Conservation (phyloP, 306 rosid species). For the Datisca glomerata region DNA sequence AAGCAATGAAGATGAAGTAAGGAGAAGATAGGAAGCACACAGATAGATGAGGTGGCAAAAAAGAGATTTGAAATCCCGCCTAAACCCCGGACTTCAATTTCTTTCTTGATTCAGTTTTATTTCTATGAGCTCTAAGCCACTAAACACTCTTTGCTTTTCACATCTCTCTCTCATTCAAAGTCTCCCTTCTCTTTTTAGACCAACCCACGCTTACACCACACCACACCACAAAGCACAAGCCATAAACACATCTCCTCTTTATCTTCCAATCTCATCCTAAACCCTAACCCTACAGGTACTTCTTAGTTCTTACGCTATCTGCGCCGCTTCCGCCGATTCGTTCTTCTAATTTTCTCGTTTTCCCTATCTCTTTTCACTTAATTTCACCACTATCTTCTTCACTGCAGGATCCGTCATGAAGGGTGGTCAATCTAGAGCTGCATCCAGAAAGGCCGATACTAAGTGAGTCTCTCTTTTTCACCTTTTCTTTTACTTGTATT, state of each 20-base stretch:
- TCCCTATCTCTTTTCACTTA: conserved; percentile 8
- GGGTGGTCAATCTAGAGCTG: conserved; percentile 52
- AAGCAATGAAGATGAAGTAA: not conserved
- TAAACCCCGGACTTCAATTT: conserved; percentile 55
- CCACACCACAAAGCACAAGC: conserved; percentile 1
- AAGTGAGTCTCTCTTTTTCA: conserved; percentile 21
- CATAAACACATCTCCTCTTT: conserved; percentile 5
- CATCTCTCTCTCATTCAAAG: conserved; percentile 4
- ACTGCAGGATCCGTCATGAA: conserved; percentile 34
- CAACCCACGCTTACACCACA: not conserved
- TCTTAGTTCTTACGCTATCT: conserved; percentile 11
- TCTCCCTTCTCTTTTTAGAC: not conserved
- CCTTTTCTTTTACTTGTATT: not conserved
- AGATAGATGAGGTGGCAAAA: conserved; percentile 60
- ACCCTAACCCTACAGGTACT: conserved; percentile 11
- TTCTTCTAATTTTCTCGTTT: conserved; percentile 4
- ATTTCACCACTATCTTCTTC: too few species aligned
- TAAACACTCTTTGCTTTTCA: conserved; percentile 14
- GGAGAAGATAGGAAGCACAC: not conserved
- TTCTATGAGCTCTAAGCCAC: conserved; percentile 11
- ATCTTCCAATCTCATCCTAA: conserved; percentile 6
- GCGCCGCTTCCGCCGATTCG: conserved; percentile 1
- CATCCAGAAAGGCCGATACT: conserved; percentile 27
- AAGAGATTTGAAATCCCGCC: conserved; percentile 72
- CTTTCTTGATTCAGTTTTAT: conserved; percentile 15